These are phyloP conservation scores for Jatropha podagrica DNA, from an alignment of 441 rosid species.

Conservation along the genomic window DNA sequence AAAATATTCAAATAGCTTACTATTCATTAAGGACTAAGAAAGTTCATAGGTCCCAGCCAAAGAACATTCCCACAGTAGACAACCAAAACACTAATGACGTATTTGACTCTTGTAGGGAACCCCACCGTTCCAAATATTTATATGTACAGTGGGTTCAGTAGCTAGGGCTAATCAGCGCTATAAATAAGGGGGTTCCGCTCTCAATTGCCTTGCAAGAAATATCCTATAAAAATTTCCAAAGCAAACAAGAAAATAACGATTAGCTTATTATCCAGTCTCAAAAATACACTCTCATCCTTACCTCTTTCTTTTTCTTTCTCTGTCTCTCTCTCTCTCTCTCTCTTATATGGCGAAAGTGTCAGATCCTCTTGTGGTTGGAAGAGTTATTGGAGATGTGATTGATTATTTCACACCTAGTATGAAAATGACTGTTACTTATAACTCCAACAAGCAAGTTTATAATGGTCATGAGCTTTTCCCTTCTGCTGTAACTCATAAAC, in stretches of 20 bases:
- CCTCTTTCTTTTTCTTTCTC: too few relatives aligned
- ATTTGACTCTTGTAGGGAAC: not conserved
- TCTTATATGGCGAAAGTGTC: slow-evolving; percentile 46
- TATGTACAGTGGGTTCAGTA: not conserved
- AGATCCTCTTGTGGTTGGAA: slow-evolving; percentile 78
- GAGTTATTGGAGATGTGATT: slow-evolving; percentile 87
- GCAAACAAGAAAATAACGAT: too few relatives aligned
- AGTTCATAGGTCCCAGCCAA: too few relatives aligned
- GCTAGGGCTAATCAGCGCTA: slow-evolving; percentile 21
- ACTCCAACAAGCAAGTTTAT: slow-evolving; percentile 65
- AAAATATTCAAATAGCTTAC: too few relatives aligned
- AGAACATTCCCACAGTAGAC: too few relatives aligned
- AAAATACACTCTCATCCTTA: too few relatives aligned
- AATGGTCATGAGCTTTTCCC: slow-evolving; percentile 92
- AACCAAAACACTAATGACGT: not conserved
- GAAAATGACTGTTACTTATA: slow-evolving; percentile 67
- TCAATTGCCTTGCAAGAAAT: slow-evolving; percentile 11
- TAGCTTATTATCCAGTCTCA: too few relatives aligned
- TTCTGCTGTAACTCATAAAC: slow-evolving; percentile 66
- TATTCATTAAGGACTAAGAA: too few relatives aligned
- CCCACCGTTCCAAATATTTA: not conserved
- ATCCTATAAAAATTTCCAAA: too few relatives aligned
- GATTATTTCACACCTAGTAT: slow-evolving; percentile 59
- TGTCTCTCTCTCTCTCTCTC: not conserved
- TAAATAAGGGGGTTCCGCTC: slow-evolving; percentile 34